phyloP scores from a whole-genome alignment of 148 eudicot species.

The Silene conica region DNA sequence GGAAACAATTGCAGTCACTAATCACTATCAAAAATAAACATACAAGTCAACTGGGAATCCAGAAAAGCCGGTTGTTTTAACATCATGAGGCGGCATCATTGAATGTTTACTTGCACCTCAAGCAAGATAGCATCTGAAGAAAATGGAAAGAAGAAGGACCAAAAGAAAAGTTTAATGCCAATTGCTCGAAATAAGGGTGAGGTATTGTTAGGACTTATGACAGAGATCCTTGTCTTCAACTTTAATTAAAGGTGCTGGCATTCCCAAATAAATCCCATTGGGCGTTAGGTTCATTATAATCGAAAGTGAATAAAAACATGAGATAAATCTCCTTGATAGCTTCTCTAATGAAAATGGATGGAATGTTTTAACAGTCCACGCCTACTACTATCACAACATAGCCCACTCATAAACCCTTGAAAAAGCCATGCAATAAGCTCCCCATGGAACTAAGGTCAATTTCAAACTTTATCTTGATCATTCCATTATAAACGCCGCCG shows the following conservation, averaged over 20 bases:
- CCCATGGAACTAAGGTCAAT: too few relatives aligned
- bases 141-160: not conserved
- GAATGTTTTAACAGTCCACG: not conserved
- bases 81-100: not conserved
- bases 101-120: not conserved
- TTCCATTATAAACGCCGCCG: too few relatives aligned
- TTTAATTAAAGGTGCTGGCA: not conserved
- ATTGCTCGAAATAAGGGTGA: not conserved
- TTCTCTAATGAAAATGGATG: not conserved
- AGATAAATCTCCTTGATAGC: not conserved
- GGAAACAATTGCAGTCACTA: conserved; percentile 17
- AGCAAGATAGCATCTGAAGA: not conserved
- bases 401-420: too few relatives aligned
- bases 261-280: not conserved
- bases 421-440: too few relatives aligned
- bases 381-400: not conserved
- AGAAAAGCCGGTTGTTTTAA: not conserved
- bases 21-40: conserved; percentile 5
- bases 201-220: not conserved
- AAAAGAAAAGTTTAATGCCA: not conserved
- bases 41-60: conserved; percentile 9
- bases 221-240: not conserved
- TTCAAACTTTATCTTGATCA: too few relatives aligned
- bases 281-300: not conserved
- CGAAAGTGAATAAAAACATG: not conserved